Conservation (phyloP, 2,329 filamentous ascomycete species). For the Monilinia vaccinii-corymbosi region DNA sequence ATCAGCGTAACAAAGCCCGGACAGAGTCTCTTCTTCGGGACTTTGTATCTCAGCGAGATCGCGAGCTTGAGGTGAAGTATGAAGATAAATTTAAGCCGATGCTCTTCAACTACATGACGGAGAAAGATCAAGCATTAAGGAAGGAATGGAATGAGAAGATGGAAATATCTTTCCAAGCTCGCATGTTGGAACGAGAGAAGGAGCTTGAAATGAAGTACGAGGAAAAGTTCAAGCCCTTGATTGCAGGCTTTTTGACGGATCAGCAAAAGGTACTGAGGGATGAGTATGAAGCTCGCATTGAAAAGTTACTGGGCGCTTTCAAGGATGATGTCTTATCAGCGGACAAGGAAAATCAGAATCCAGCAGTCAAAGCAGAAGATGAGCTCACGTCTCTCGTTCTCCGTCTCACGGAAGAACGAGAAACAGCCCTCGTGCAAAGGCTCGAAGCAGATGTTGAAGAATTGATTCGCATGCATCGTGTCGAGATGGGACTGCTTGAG, state of each 20-base stretch:
- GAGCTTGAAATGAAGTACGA: slow-evolving; percentile 8
- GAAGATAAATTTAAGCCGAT: slow-evolving; percentile 6
- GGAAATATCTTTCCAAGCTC: not conserved
- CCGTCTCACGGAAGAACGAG: not conserved
- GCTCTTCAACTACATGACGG: not conserved
- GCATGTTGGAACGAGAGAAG: not conserved
- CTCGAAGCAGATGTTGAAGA: not conserved
- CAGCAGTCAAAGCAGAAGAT: not conserved
- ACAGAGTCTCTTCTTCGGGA: not conserved
- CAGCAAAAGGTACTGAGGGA: not conserved
- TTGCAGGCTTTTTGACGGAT: not conserved
- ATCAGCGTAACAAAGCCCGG: not conserved
- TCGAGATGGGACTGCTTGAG: not conserved
- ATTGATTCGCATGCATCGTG: not conserved
- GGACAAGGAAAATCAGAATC: not conserved
- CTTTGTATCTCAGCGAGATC: not conserved
- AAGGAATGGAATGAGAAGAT: not conserved
- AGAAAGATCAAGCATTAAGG: not conserved
- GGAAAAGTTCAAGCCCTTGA: not conserved
- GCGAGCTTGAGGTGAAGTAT: slow-evolving; percentile 1
- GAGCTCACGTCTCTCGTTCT: not conserved
- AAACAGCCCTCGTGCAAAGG: not conserved
- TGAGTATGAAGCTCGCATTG: slow-evolving; percentile 1
- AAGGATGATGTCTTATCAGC: not conserved
- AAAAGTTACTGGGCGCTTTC: not conserved